These are phyloP conservation scores for Pleurotus tuber-regium DNA, from an alignment of 768 basidiomycete genomes.

Conservation along the genomic window DNA sequence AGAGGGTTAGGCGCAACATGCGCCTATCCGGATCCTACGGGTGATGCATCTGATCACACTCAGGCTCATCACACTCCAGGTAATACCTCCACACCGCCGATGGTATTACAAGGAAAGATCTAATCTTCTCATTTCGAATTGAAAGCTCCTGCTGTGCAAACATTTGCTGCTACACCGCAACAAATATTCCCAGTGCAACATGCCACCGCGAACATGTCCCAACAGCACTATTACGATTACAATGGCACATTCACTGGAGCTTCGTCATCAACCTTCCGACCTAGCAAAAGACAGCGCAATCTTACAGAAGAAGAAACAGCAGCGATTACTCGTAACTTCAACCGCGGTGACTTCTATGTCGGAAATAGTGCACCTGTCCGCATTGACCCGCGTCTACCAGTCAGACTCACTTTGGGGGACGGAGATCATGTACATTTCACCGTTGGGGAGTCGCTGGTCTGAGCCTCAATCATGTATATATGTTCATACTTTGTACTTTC, in stretches of 20 bases:
- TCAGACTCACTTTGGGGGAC: constrained; percentile 76
- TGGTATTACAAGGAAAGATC: constrained; percentile 1
- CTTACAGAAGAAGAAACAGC: constrained; percentile 84
- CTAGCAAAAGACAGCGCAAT: constrained; percentile 72
- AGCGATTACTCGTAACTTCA: constrained; percentile 80
- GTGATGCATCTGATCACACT: constrained; percentile 41
- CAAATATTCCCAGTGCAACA: constrained; percentile 48
- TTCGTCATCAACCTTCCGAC: constrained; percentile 79
- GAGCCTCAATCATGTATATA: background rate
- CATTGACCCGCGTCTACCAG: constrained; percentile 79
- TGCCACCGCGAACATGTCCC: constrained; percentile 44
- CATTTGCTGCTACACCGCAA: constrained; percentile 35
- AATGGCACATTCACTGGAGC: constrained; percentile 61
- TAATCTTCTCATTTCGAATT: constrained; percentile 15
- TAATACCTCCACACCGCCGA: constrained; percentile 1
- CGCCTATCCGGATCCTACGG: constrained; percentile 72
- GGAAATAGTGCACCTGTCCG: constrained; percentile 78
- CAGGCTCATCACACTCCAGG: constrained; percentile 24
- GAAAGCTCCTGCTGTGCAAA: constrained; percentile 28
- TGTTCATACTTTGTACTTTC: background rate
- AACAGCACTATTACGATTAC: constrained; percentile 80
- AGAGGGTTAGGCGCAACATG: constrained; percentile 70
- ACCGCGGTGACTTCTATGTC: constrained; percentile 79
- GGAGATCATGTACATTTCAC: constrained; percentile 77
- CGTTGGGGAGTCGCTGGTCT: constrained; percentile 43